phyloP scores from a whole-genome alignment of 768 basidiomycete species.

The Auricularia sp. region DNA sequence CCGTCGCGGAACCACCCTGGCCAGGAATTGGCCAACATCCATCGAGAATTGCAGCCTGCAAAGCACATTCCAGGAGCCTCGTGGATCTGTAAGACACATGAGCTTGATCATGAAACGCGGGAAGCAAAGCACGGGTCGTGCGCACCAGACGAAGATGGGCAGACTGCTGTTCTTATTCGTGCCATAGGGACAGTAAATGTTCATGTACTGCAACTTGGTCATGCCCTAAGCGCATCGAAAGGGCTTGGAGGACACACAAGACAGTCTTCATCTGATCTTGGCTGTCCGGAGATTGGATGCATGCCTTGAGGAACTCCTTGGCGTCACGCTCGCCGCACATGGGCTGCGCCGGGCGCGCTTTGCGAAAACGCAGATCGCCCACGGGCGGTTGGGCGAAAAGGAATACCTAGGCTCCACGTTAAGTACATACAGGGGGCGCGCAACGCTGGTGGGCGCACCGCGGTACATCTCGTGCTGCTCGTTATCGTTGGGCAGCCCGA shows the following conservation, averaged over 20 bases:
- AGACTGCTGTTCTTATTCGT: neutral
- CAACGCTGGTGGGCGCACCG: neutral
- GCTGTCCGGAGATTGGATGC: neutral
- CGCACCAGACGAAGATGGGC: neutral
- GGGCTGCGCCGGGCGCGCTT: neutral
- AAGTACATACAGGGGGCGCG: conserved; percentile 2
- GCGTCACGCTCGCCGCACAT: neutral
- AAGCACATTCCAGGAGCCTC: neutral
- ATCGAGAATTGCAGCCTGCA: neutral
- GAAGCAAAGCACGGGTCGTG: neutral
- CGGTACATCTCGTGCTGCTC: neutral
- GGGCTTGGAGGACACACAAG: neutral
- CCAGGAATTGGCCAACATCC: neutral
- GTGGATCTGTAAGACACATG: neutral
- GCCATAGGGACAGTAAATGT: neutral
- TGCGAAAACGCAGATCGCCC: conserved; percentile 18
- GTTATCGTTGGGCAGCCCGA: neutral
- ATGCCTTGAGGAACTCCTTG: neutral
- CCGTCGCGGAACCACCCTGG: neutral
- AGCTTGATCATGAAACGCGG: neutral
- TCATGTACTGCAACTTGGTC: neutral
- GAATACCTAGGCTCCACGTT: conserved; percentile 42
- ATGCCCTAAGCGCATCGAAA: no score
- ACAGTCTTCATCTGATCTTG: neutral
- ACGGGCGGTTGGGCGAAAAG: conserved; percentile 27